phyloP scores from a whole-genome alignment of 2,329 filamentous ascomycete species.

The Hirsutella thompsonii region DNA sequence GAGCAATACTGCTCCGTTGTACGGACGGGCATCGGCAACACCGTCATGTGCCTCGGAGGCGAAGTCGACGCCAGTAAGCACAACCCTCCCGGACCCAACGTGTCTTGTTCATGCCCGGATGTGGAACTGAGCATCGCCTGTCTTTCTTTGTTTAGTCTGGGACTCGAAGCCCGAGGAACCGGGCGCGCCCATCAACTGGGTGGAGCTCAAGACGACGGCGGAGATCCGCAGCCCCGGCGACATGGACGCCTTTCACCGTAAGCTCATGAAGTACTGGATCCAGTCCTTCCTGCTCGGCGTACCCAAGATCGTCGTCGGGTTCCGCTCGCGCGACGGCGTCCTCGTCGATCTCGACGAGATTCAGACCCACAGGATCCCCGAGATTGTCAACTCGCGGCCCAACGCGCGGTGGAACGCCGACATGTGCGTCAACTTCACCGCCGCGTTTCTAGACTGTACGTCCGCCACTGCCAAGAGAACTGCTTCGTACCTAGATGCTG shows the following conservation, averaged over 20 bases:
- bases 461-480: slow-evolving; percentile 2
- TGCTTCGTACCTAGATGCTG: neutral
- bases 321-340: slow-evolving; percentile 60
- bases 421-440: slow-evolving; percentile 83
- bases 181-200: slow-evolving; percentile 69
- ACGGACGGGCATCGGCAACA: slow-evolving; percentile 69
- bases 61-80: slow-evolving; percentile 75
- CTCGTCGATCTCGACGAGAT: slow-evolving; percentile 65
- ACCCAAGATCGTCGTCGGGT: slow-evolving; percentile 83
- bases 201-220: slow-evolving; percentile 86
- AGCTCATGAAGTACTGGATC: slow-evolving; percentile 92
- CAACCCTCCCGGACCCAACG: slow-evolving; percentile 2
- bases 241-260: slow-evolving; percentile 67
- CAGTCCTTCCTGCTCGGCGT: slow-evolving; percentile 92
- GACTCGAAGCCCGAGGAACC: slow-evolving; percentile 60
- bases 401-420: slow-evolving; percentile 78
- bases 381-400: slow-evolving; percentile 54
- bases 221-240: slow-evolving; percentile 57
- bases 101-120: neutral
- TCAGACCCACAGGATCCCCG: slow-evolving; percentile 66
- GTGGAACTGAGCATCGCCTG: neutral
- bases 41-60: slow-evolving; percentile 68
- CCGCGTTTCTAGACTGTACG: slow-evolving; percentile 64
- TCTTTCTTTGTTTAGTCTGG: no score
- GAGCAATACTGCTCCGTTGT: slow-evolving; percentile 95